Percentiles rank a stretch among this genome's conserved stretches.
Evolutionary conservation across 257 asterid species (phyloP).

Genomic region (Fraxinus quadrangulata): DNA sequence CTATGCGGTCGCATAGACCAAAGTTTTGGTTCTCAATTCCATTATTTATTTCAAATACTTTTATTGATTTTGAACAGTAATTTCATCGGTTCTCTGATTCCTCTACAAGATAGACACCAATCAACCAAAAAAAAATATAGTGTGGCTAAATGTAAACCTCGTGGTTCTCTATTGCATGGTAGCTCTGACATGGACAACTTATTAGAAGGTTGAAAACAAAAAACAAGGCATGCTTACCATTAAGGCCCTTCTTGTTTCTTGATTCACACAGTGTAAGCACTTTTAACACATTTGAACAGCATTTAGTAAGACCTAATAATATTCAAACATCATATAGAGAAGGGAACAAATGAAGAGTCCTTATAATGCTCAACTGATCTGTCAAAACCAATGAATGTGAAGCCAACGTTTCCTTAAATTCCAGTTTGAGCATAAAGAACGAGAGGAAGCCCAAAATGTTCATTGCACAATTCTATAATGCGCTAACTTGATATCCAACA

Average conservation of each 20-base stretch:
- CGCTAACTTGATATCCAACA: slow-evolving; percentile 75
- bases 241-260: slow-evolving; percentile 42
- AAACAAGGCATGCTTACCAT: slow-evolving; percentile 46
- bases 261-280: slow-evolving; percentile 85
- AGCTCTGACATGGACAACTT: background rate
- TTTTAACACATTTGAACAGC: background rate
- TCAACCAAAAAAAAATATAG: slow-evolving; percentile 9
- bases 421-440: slow-evolving; percentile 40
- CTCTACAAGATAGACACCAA: slow-evolving; percentile 43
- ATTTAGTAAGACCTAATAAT: no score
- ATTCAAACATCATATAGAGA: no score
- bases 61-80: no score
- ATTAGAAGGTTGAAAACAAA: background rate
- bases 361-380: slow-evolving; percentile 29
- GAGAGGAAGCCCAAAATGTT: slow-evolving; percentile 3
- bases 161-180: background rate
- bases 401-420: slow-evolving; percentile 77
- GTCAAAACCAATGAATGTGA: slow-evolving; percentile 61
- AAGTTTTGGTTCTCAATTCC: no score
- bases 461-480: background rate
- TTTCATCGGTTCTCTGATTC: slow-evolving; percentile 34
- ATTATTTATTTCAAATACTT: no score
- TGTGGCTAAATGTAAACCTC: slow-evolving; percentile 3
- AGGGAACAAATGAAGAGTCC: no score
- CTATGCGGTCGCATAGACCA: no score